These are phyloP conservation scores for Collariella sp. DNA, from an alignment of 495 filamentous ascomycete species.

Conservation along the genomic window DNA sequence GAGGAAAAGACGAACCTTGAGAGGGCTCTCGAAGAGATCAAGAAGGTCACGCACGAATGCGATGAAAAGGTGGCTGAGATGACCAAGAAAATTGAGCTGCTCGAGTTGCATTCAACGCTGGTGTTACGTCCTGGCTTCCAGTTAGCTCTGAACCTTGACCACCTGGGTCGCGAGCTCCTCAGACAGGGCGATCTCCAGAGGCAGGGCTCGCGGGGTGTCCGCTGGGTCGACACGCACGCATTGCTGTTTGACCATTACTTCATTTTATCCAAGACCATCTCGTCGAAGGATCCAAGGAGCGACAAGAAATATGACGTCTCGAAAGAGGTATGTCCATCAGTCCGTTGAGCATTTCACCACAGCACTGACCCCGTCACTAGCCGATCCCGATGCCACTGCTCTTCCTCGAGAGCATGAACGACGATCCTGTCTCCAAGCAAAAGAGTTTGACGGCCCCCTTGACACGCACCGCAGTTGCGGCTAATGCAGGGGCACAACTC, in stretches of 20 bases:
- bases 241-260: constrained; percentile 96
- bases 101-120: constrained; percentile 74
- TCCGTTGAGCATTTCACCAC: constrained; percentile 1
- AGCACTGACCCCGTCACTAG: constrained; percentile 26
- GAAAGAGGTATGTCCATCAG: constrained; percentile 54
- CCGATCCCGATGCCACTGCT: constrained; percentile 97
- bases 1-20: constrained; percentile 86
- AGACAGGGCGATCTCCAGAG: constrained; percentile 84
- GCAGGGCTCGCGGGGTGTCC: constrained; percentile 76
- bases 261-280: constrained; percentile 76
- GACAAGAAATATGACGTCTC: constrained; percentile 92
- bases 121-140: constrained; percentile 81
- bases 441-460: constrained; percentile 68
- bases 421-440: constrained; percentile 82
- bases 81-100: constrained; percentile 80
- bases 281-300: constrained; percentile 58
- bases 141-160: constrained; percentile 80
- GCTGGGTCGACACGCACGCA: constrained; percentile 84
- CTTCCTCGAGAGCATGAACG: constrained; percentile 80
- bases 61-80: constrained; percentile 92
- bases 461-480: constrained; percentile 39
- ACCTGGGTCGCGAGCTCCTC: constrained; percentile 83
- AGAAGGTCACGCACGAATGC: constrained; percentile 82
- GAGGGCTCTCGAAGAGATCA: constrained; percentile 91
- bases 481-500: constrained; percentile 44